Base-by-base conservation (phyloP, 2,329 filamentous ascomycete species). In the Botrytis galanthina region DNA sequence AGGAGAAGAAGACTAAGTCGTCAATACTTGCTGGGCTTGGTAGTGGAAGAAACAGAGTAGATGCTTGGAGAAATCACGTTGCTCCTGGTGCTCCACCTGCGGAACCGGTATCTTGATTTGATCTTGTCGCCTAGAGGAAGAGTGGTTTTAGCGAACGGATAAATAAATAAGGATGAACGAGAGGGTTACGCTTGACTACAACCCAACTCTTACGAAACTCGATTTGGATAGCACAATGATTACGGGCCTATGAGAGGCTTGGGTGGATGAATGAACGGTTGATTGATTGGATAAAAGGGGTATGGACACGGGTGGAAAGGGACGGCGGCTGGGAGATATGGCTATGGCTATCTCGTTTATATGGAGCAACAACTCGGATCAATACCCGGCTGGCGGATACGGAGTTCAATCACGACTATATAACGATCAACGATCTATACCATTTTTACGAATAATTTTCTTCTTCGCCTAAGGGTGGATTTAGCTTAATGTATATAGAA, bases 21-120 rank as follows among this genome's bases (percentile, higher is more conserved):
- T 63, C 39, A 29, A 72, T 79, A 59, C 75, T 81, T 37, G 80
- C 80, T 61, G 80, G 80, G 2, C 75, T 81, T 22, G 75, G 76
- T 2, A 73, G 75, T 54, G 76, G 75, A 3, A 76, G 74, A 14
- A 78, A 79, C 51, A 75, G 80, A 57, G 80, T 81, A 14, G 73
- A 76, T 74, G 77, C 79, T 10, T 81, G 80, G 80, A 77, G 79
- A 73, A 75, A 74, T 48, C 76, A 80, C 73, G 78, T 81, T 69
- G 73, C 77, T 35, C 75, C 78, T 20, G 79, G 78, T 9, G 76
- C 77, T n/a, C 72, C 70, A 57, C 78, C 79, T 42, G 79, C 77
- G 42, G 80, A 80, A 70, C 78, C 77, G 0, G 74, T 80, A 46
- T 67, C 80, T 42, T 79, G 48, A 73, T 35, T 42, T 42, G 54